Conservation (phyloP, 1,284 basidiomycete genomes). For the Microbotryum scabiosae region DNA sequence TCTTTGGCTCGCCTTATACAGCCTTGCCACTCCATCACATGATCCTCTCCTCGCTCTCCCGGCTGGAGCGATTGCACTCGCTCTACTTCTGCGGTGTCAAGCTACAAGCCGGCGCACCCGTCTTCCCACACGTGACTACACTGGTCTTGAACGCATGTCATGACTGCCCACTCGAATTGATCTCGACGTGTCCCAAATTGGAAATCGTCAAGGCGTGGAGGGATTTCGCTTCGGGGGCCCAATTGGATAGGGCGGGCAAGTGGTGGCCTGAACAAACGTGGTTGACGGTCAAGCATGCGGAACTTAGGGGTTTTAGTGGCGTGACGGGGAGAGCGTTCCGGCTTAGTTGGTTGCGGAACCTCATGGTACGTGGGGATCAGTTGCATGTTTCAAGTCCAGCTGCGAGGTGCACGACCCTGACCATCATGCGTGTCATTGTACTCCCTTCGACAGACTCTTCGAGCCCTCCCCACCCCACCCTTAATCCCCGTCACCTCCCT, state of each 20-base stretch:
- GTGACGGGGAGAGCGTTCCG: neutral
- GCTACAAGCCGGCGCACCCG: neutral
- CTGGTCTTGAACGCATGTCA: constrained; percentile 4
- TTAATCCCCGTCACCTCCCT: constrained; percentile 6
- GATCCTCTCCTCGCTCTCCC: neutral
- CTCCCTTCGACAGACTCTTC: neutral
- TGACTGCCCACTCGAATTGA: constrained; percentile 6
- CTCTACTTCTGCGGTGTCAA: constrained; percentile 14
- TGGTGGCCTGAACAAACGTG: constrained; percentile 5
- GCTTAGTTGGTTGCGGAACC: neutral
- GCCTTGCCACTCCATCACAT: neutral
- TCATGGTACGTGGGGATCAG: neutral
- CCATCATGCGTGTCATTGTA: neutral
- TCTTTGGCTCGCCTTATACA: neutral
- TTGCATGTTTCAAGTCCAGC: too few relatives aligned
- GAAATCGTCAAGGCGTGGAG: constrained; percentile 2
- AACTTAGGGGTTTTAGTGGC: neutral
- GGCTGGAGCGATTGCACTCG: neutral
- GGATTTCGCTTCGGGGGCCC: neutral
- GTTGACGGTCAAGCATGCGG: constrained; percentile 1
- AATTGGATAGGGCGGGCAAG: too few relatives aligned
- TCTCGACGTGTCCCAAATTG: neutral
- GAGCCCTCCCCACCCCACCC: neutral
- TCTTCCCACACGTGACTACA: neutral
- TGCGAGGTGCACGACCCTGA: too few relatives aligned